phyloP scores from a whole-genome alignment of 345 rosid genomes.

The Limnanthes douglasii region DNA sequence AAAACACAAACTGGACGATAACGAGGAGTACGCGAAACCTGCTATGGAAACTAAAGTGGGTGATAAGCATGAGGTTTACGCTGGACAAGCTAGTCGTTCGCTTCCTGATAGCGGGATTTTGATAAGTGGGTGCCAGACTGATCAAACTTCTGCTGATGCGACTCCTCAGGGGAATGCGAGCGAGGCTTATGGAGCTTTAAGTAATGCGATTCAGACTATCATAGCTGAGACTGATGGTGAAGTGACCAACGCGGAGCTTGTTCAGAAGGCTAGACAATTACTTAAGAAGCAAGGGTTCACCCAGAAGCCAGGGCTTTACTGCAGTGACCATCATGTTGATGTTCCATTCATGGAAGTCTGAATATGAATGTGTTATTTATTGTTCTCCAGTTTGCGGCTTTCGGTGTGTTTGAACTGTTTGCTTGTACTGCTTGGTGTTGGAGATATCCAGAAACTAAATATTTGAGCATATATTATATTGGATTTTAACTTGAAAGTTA shows the following conservation, averaged over 20 bases:
- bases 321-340: constrained; percentile 47
- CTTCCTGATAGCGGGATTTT: constrained; percentile 71
- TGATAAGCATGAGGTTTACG: constrained; percentile 63
- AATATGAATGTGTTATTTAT: neutral
- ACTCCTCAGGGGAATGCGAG: constrained; percentile 51
- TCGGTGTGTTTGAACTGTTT: no score
- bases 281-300: constrained; percentile 69
- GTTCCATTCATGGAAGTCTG: constrained; percentile 36
- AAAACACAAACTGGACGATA: constrained; percentile 56
- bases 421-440: neutral
- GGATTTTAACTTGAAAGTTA: constrained; percentile 10
- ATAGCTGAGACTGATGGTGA: constrained; percentile 45
- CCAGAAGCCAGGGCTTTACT: constrained; percentile 92
- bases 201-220: constrained; percentile 81
- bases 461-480: constrained; percentile 5
- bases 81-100: constrained; percentile 46
- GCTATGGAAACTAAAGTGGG: constrained; percentile 58
- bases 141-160: constrained; percentile 97
- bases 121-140: constrained; percentile 83
- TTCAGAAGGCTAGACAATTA: constrained; percentile 41
- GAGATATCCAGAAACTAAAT: neutral
- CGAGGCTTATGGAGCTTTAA: constrained; percentile 85
- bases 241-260: constrained; percentile 47
- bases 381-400: no score
- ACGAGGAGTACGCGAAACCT: constrained; percentile 53